Conservation (phyloP, 2,329 filamentous ascomycete species). For the Lachnellula cervina region DNA sequence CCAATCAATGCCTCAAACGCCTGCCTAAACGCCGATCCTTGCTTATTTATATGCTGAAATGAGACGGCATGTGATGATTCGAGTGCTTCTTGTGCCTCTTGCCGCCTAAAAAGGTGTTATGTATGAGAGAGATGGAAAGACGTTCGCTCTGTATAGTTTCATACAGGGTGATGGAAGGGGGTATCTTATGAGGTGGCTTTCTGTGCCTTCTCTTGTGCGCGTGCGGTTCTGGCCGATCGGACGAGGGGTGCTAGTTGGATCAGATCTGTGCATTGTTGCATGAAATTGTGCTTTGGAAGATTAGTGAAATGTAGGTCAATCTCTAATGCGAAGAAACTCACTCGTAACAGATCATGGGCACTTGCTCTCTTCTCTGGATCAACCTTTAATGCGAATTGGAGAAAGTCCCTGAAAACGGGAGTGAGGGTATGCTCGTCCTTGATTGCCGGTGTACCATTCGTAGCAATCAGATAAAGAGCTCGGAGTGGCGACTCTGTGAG, state of each 20-base stretch:
- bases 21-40: slow-evolving; percentile 10
- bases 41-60: slow-evolving; percentile 1
- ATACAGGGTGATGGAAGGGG: not conserved
- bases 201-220: slow-evolving; percentile 77
- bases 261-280: slow-evolving; percentile 69
- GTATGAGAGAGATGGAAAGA: slow-evolving; percentile 3
- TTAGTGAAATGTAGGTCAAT: slow-evolving; percentile 14
- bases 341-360: slow-evolving; percentile 86
- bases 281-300: slow-evolving; percentile 65
- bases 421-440: slow-evolving; percentile 86
- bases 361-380: slow-evolving; percentile 96
- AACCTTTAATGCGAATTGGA: slow-evolving; percentile 90
- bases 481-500: slow-evolving; percentile 90
- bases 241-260: slow-evolving; percentile 81
- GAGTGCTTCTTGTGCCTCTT: slow-evolving; percentile 7
- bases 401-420: slow-evolving; percentile 80
- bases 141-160: not conserved
- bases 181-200: slow-evolving; percentile 42
- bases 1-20: not conserved
- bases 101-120: slow-evolving; percentile 8
- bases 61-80: not conserved
- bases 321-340: slow-evolving; percentile 46
- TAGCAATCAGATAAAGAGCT: slow-evolving; percentile 92
- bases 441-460: slow-evolving; percentile 90
- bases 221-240: slow-evolving; percentile 75